Conservation (phyloP, 257 asterid genomes). For the Solanum paucissectum region DNA sequence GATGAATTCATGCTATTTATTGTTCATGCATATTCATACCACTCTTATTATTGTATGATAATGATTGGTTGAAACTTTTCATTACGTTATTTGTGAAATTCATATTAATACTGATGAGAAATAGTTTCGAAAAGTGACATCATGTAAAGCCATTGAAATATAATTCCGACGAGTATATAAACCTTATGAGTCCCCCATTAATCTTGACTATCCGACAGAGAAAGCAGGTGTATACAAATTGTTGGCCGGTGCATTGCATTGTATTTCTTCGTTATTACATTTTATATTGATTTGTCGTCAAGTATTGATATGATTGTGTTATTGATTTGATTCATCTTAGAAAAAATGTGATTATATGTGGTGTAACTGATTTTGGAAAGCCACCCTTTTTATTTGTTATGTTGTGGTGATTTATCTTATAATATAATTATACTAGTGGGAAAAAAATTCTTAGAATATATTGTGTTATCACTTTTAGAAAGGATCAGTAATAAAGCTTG, state of each 20-base stretch:
- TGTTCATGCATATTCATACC: not conserved
- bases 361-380: not conserved
- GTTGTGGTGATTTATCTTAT: not conserved
- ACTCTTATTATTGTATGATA: not conserved
- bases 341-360: not conserved
- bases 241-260: not conserved
- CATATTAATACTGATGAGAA: too few relatives aligned
- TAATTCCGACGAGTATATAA: too few relatives aligned
- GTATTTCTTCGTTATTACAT: too few relatives aligned
- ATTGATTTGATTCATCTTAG: not conserved
- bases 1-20: not conserved
- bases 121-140: too few relatives aligned
- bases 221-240: not conserved
- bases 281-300: too few relatives aligned
- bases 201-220: not conserved
- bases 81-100: not conserved
- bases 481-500: rapidly evolving
- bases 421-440: not conserved
- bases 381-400: too few relatives aligned
- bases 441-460: too few relatives aligned
- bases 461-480: too few relatives aligned
- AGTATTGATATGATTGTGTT: not conserved
- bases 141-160: not conserved
- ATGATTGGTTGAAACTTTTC: not conserved
- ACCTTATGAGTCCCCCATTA: not conserved